A percentile compares a stretch with the other conserved stretches of the same genome.
Evolutionary conservation across 2,329 filamentous ascomycete genomes (phyloP).

Genomic region (Arthrinium phaeospermum): DNA sequence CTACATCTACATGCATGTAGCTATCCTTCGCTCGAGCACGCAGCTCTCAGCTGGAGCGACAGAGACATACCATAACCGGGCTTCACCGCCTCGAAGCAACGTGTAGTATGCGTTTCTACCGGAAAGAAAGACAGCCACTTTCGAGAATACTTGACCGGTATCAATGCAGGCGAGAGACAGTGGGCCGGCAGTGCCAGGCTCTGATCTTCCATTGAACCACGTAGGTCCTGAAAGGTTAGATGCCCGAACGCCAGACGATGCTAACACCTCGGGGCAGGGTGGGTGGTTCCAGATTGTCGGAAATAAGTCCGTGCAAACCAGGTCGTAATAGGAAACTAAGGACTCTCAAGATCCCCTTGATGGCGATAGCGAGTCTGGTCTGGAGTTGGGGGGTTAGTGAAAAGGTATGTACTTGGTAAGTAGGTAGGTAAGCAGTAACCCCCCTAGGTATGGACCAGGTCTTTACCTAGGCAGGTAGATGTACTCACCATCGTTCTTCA

Average conservation of each 20-base stretch:
- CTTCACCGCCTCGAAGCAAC: neutral
- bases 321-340: neutral
- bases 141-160: neutral
- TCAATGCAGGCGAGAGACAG: neutral
- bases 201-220: neutral
- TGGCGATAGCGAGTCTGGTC: neutral
- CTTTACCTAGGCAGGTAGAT: neutral
- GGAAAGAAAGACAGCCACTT: neutral
- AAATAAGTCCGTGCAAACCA: neutral
- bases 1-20: no score
- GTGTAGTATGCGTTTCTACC: neutral
- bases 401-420: no score
- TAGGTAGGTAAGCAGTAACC: slow-evolving; percentile 3
- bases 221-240: neutral
- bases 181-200: neutral
- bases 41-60: neutral
- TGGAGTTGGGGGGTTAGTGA: neutral
- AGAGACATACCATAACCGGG: neutral
- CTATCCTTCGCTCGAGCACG: neutral
- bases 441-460: neutral
- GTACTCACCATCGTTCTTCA: neutral
- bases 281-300: slow-evolving; percentile 5
- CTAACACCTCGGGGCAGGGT: neutral
- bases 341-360: neutral
- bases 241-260: neutral